phyloP scores from a whole-genome alignment of 108 stramenopile genomes.

The Schizochytrium sp. region DNA sequence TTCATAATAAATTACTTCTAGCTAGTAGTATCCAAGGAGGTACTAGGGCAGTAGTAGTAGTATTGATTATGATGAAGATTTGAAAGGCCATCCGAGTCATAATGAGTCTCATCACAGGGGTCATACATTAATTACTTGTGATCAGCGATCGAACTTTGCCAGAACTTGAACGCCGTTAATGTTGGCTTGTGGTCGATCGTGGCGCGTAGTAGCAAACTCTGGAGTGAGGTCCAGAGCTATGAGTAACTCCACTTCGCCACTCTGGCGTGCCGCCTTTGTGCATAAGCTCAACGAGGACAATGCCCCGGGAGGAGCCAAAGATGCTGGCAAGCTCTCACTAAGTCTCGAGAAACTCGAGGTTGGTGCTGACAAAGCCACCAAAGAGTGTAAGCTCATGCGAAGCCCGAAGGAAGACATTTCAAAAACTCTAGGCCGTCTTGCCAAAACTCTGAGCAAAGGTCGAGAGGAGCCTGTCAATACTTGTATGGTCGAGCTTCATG shows the following conservation, averaged over 20 bases:
- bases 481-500: slow-evolving; percentile 3
- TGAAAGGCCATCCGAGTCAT: too few species aligned
- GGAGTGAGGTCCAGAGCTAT: neutral
- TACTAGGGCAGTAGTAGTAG: too few species aligned
- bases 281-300: neutral
- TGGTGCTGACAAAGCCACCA: neutral
- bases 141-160: too few species aligned
- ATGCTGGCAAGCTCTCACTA: neutral
- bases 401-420: neutral
- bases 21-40: too few species aligned
- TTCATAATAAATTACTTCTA: too few species aligned
- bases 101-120: too few species aligned
- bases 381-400: neutral
- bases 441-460: neutral
- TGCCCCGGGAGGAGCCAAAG: neutral
- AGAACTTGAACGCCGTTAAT: too few species aligned
- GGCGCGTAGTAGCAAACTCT: neutral
- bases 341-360: slow-evolving; percentile 22
- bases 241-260: neutral
- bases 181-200: neutral
- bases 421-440: neutral
- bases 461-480: neutral
- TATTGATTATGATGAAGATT: too few species aligned
- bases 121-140: too few species aligned
- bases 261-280: neutral